phyloP scores from a whole-genome alignment of 192 early-diverging fungal species.

The Podila epigama region DNA sequence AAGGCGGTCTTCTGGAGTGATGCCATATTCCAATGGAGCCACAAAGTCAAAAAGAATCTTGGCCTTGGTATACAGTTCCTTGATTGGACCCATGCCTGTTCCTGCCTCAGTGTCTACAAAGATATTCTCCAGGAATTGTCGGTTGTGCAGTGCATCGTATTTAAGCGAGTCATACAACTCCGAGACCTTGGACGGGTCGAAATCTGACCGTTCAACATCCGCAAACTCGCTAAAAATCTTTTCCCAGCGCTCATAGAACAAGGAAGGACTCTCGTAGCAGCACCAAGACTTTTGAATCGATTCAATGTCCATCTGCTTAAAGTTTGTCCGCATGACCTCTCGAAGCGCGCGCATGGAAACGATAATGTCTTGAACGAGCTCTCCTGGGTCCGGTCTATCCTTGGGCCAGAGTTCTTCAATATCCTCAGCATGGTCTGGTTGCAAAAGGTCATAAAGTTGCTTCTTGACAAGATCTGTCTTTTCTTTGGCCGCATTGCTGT shows the following conservation, averaged over 20 bases:
- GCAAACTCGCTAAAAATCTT: conserved; percentile 93
- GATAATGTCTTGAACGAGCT: conserved; percentile 74
- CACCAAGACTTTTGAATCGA: conserved; percentile 86
- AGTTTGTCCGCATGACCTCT: conserved; percentile 82
- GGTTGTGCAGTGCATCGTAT: conserved; percentile 96
- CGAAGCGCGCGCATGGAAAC: conserved; percentile 71
- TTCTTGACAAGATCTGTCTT: conserved; percentile 89
- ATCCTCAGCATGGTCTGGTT: conserved; percentile 41
- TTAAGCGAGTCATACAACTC: conserved; percentile 98
- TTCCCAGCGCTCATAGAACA: conserved; percentile 96
- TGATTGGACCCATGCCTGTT: conserved; percentile 35
- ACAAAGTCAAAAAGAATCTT: conserved; percentile 94
- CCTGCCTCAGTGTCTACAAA: conserved; percentile 56
- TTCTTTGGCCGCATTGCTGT: conserved; percentile 93
- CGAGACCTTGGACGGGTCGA: conserved; percentile 87
- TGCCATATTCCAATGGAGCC: conserved; percentile 92
- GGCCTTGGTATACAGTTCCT: conserved; percentile 79
- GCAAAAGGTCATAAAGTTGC: conserved; percentile 61
- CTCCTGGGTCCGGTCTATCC: conserved; percentile 44
- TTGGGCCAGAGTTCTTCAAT: conserved; percentile 53
- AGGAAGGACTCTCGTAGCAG: conserved; percentile 82
- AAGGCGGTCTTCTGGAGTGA: conserved; percentile 79
- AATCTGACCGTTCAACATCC: conserved; percentile 52
- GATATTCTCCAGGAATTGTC: conserved; percentile 81
- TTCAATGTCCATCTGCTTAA: conserved; percentile 62